Percentiles rank a stretch among this genome's conserved stretches.
These are phyloP conservation scores for Suillus occidentalis DNA, from an alignment of 768 basidiomycete genomes.

Conservation along the genomic window DNA sequence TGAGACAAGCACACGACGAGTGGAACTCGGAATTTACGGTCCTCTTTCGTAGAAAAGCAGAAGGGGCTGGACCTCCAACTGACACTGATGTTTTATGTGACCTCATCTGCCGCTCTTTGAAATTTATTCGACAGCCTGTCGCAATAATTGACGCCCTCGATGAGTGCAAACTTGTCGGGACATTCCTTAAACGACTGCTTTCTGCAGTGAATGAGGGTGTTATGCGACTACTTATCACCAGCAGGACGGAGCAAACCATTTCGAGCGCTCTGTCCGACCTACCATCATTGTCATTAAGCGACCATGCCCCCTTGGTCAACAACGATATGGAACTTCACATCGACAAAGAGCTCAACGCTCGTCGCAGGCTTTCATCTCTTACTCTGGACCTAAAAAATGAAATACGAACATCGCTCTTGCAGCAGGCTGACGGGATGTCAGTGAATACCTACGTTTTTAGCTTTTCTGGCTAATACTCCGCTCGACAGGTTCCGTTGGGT, in stretches of 20 bases:
- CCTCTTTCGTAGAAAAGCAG: conserved; percentile 8
- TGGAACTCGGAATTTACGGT: not conserved
- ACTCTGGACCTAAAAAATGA: conserved; percentile 10
- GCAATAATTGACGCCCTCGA: conserved; percentile 24
- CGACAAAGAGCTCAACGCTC: conserved; percentile 12
- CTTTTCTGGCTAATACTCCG: not conserved
- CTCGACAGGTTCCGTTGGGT: conserved; percentile 23
- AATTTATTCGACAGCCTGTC: not conserved
- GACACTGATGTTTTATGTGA: conserved; percentile 7
- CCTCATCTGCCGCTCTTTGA: conserved; percentile 3
- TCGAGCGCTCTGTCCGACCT: conserved; percentile 6
- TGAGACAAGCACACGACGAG: not conserved
- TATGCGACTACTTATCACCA: conserved; percentile 18
- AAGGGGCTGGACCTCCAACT: not conserved
- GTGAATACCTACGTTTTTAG: not conserved
- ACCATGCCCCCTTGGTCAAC: not conserved
- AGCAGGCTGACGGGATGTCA: conserved; percentile 22
- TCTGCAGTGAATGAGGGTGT: not conserved
- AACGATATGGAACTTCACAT: conserved; percentile 18
- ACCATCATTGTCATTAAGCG: conserved; percentile 14
- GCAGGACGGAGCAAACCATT: conserved; percentile 17
- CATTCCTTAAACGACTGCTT: conserved; percentile 14
- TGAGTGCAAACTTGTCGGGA: conserved; percentile 17
- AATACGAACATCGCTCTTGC: conserved; percentile 9
- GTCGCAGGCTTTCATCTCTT: conserved; percentile 13